Percentiles rank a stretch among this genome's conserved stretches.
Conservation (phyloP, 1,284 basidiomycete genomes). For the Boletus smithii region DNA sequence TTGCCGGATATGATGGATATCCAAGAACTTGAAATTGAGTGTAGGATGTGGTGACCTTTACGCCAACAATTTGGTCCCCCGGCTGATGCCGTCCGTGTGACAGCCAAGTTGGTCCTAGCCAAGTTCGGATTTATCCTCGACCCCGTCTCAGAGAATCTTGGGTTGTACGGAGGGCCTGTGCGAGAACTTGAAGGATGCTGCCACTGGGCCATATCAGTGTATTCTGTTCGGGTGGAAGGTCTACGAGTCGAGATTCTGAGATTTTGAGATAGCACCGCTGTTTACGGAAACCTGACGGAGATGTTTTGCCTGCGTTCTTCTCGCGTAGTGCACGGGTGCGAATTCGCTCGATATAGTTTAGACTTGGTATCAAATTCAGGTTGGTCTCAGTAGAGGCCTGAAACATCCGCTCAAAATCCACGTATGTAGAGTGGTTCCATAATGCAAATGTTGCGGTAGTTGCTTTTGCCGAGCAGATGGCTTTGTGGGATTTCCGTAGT, state of each 20-base stretch:
- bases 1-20: no score
- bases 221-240: slow-evolving; percentile 10
- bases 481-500: no score
- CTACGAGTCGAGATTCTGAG: neutral
- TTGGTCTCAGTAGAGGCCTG: neutral
- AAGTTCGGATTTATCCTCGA: neutral
- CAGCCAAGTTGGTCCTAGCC: no score
- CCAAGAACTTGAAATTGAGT: no score
- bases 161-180: no score
- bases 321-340: slow-evolving; percentile 9
- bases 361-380: slow-evolving; percentile 1
- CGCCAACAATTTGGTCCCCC: no score
- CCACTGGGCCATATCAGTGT: no score
- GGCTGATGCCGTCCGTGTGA: no score
- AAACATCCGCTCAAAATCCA: slow-evolving; percentile 17
- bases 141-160: no score
- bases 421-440: no score
- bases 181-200: no score
- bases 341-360: slow-evolving; percentile 19
- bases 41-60: no score
- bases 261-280: neutral
- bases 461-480: neutral
- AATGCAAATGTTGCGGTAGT: neutral
- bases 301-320: slow-evolving; percentile 7
- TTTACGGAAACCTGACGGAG: slow-evolving; percentile 23